These are phyloP conservation scores for Cadophora sp. DNA, from an alignment of 2,329 filamentous ascomycete species.

Conservation along the genomic window DNA sequence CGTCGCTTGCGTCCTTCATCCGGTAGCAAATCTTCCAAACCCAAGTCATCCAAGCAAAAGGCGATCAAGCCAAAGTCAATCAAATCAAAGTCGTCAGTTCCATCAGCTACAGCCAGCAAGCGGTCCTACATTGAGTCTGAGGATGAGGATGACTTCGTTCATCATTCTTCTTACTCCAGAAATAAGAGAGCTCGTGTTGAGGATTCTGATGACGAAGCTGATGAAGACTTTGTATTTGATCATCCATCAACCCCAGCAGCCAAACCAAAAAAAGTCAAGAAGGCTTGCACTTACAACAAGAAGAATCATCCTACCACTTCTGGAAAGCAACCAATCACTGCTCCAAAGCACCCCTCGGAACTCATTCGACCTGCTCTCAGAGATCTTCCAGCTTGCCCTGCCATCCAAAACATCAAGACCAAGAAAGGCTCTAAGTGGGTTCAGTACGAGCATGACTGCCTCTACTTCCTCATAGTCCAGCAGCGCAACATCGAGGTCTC, in stretches of 20 bases:
- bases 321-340: neutral
- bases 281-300: neutral
- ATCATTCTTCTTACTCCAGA: neutral
- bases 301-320: neutral
- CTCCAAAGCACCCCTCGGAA: neutral
- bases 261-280: neutral
- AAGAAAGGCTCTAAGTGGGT: neutral
- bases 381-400: neutral
- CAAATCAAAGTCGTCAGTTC: neutral
- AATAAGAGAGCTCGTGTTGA: constrained; percentile 1
- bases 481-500: neutral
- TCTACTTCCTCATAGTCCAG: constrained; percentile 9
- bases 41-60: neutral
- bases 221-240: neutral
- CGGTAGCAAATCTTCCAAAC: neutral
- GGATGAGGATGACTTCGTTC: neutral
- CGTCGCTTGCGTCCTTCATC: neutral
- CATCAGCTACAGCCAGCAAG: neutral
- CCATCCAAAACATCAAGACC: neutral
- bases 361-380: neutral
- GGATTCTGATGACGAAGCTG: neutral
- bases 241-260: neutral
- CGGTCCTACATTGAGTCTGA: neutral
- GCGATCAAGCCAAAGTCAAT: neutral
- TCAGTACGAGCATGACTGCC: neutral